Conservation (phyloP, 108 stramenopile genomes). For the Parietichytrium sp. region DNA sequence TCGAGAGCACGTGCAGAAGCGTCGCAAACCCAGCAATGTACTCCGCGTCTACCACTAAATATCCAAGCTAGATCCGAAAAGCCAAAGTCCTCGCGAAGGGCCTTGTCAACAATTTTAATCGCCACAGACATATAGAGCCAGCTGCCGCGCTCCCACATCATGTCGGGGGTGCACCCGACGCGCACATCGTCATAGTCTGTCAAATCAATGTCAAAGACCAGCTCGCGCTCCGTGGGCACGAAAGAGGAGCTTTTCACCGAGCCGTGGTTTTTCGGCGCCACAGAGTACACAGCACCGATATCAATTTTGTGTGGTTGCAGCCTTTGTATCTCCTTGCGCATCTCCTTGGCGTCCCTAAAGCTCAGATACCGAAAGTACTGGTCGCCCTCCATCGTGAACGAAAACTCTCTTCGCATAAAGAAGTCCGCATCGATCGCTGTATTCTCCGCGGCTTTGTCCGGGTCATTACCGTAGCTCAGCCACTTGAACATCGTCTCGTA, state of each 20-base stretch:
- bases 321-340: constrained; percentile 69
- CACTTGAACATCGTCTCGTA: constrained; percentile 73
- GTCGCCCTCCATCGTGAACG: constrained; percentile 93
- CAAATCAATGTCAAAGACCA: constrained; percentile 98
- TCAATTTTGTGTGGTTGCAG: constrained; percentile 97
- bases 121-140: constrained; percentile 98
- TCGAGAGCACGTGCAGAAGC: constrained; percentile 75
- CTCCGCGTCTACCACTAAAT: constrained; percentile 97
- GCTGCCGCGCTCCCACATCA: constrained; percentile 62
- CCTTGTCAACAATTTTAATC: constrained; percentile 78
- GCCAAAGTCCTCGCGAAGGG: constrained; percentile 84
- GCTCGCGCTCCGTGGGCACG: constrained; percentile 83
- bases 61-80: constrained; percentile 95
- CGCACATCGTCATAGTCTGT: constrained; percentile 98
- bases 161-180: constrained; percentile 76
- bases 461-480: constrained; percentile 66
- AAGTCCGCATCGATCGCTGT: constrained; percentile 42
- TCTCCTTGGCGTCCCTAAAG: constrained; percentile 73
- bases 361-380: constrained; percentile 92
- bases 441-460: constrained; percentile 19
- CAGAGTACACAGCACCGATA: constrained; percentile 95
- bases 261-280: constrained; percentile 75
- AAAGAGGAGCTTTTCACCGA: constrained; percentile 71
- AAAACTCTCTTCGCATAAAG: constrained; percentile 83
- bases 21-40: constrained; percentile 99